phyloP scores from a whole-genome alignment of 371 early-diverging fungal genomes.

The Thermomucor indicae-seudaticae region DNA sequence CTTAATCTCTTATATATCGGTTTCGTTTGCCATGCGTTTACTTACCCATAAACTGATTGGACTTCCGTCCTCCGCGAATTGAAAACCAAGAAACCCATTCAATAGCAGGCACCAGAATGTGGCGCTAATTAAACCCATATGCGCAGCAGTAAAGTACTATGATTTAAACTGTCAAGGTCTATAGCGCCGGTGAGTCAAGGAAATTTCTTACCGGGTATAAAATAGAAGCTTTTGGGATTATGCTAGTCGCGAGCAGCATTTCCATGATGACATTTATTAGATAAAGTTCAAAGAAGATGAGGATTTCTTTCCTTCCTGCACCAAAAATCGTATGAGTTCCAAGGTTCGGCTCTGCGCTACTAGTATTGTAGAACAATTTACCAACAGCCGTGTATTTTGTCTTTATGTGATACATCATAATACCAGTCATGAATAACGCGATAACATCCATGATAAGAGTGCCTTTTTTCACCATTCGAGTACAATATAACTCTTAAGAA shows the following conservation, averaged over 20 bases:
- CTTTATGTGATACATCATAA: slow-evolving; percentile 90
- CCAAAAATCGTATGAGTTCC: neutral
- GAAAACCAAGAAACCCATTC: slow-evolving; percentile 90
- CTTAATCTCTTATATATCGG: neutral
- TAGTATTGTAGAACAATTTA: slow-evolving; percentile 23
- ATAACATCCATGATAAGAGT: slow-evolving; percentile 74
- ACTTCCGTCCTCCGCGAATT: slow-evolving; percentile 92
- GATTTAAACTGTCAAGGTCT: too few species aligned
- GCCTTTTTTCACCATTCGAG: slow-evolving; percentile 20
- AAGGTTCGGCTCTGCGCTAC: neutral
- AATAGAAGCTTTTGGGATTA: slow-evolving; percentile 70
- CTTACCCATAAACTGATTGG: slow-evolving; percentile 53
- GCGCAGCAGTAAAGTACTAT: slow-evolving; percentile 77
- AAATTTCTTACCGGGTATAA: slow-evolving; percentile 66
- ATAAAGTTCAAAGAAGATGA: slow-evolving; percentile 88
- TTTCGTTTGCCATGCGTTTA: slow-evolving; percentile 2
- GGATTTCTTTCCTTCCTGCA: slow-evolving; percentile 84
- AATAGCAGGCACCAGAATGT: slow-evolving; percentile 80
- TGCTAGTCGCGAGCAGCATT: slow-evolving; percentile 73
- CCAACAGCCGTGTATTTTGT: slow-evolving; percentile 92
- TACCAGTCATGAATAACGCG: slow-evolving; percentile 80
- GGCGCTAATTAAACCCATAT: slow-evolving; percentile 68
- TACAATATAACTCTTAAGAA: neutral
- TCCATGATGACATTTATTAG: slow-evolving; percentile 66
- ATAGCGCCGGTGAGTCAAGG: too few species aligned